phyloP scores from a whole-genome alignment of 176 grass and related monocot genomes.

The Ananas comosus region DNA sequence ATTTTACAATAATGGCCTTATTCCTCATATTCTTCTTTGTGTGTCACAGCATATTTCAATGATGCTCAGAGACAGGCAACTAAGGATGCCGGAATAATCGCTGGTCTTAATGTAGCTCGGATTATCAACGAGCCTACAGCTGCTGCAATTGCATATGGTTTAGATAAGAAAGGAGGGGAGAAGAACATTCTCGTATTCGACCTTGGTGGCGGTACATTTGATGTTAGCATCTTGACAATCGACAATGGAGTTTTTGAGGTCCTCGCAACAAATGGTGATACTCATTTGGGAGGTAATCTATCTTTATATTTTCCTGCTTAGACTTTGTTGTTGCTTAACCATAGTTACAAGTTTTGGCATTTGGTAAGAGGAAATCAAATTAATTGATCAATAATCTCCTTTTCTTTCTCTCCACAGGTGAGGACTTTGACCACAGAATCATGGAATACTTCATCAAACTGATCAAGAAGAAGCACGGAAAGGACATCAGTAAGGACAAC shows the following conservation, averaged over 20 bases:
- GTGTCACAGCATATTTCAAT: conserved; percentile 15
- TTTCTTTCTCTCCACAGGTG: conserved; percentile 1
- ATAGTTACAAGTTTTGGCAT: background rate
- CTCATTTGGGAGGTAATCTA: conserved; percentile 14
- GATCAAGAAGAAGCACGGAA: conserved; percentile 16
- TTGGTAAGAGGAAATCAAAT: background rate
- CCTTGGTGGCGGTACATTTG: conserved; percentile 29
- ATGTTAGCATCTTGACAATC: conserved; percentile 27
- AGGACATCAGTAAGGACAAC: conserved; percentile 26
- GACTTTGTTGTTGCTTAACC: too few relatives aligned
- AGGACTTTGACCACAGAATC: conserved; percentile 20
- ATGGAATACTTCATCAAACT: conserved; percentile 19
- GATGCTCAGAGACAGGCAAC: conserved; percentile 28
- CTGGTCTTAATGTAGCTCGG: conserved; percentile 22
- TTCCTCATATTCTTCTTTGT: background rate
- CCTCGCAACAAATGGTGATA: conserved; percentile 23
- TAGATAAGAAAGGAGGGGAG: conserved; percentile 20
- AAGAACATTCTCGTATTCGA: conserved; percentile 33
- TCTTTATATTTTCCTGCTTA: too few relatives aligned
- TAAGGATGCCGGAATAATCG: conserved; percentile 25
- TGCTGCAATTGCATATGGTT: conserved; percentile 22
- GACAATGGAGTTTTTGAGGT: conserved; percentile 30
- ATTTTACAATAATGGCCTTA: too few relatives aligned
- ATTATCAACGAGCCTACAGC: conserved; percentile 28
- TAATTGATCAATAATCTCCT: background rate